Conservation (phyloP, 345 rosid species). For the Aethionema arabicum region DNA sequence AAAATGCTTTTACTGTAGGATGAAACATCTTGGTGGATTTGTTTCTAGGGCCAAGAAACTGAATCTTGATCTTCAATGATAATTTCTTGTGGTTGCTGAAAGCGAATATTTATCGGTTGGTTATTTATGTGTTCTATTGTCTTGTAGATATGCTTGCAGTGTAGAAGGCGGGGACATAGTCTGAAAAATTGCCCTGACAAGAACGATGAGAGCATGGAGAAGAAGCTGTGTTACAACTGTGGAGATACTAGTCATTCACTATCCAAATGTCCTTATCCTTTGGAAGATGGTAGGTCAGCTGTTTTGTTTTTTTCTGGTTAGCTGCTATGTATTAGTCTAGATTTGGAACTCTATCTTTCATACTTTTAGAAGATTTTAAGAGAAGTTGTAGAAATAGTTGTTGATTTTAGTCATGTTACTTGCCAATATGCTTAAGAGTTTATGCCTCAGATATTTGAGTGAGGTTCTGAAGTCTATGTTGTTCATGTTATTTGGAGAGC, state of each 20-base stretch:
- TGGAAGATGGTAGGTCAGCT: constrained; percentile 61
- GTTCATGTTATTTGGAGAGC: constrained; percentile 6
- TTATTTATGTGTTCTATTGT: constrained; percentile 26
- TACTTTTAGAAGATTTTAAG: not conserved
- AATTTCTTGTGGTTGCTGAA: constrained; percentile 1
- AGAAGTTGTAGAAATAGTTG: not conserved
- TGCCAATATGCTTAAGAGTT: too few relatives aligned
- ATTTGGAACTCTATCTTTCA: not conserved
- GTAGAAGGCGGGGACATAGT: constrained; percentile 84
- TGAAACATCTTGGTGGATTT: not conserved
- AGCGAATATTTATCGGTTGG: not conserved
- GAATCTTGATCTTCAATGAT: constrained; percentile 3
- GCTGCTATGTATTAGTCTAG: not conserved
- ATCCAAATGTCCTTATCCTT: constrained; percentile 64
- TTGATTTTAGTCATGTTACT: not conserved
- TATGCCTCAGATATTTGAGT: not conserved
- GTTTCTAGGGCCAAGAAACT: not conserved
- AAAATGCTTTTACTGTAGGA: not conserved
- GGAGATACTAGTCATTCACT: constrained; percentile 86
- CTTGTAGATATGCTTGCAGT: constrained; percentile 77
- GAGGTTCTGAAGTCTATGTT: not conserved
- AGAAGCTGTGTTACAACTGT: constrained; percentile 82
- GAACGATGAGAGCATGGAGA: constrained; percentile 49
- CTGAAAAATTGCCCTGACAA: constrained; percentile 76
- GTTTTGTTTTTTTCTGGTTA: not conserved